phyloP scores from a whole-genome alignment of 768 basidiomycete genomes.

The Tricholoma bakamatsutake region DNA sequence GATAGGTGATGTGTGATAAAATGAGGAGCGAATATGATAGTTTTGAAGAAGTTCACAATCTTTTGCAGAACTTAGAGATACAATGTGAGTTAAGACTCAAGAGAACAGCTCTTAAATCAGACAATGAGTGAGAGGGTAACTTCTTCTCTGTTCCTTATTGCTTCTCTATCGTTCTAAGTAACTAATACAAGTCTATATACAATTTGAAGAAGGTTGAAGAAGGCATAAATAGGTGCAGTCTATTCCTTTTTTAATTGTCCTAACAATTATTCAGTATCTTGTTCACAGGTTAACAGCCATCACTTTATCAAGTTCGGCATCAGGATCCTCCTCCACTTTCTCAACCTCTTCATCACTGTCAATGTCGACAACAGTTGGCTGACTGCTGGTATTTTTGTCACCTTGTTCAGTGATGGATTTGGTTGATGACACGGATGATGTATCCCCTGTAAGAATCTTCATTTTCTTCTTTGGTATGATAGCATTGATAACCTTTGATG shows the following conservation, averaged over 20 bases:
- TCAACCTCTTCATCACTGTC: background rate
- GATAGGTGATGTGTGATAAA: too few relatives aligned
- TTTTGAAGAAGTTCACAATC: too few relatives aligned
- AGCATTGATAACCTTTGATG: background rate
- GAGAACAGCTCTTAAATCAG: too few relatives aligned
- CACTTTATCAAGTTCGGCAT: background rate
- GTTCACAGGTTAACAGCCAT: background rate
- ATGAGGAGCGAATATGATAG: too few relatives aligned
- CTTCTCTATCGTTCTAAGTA: too few relatives aligned
- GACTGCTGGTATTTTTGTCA: background rate
- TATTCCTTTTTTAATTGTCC: background rate
- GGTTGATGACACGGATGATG: background rate
- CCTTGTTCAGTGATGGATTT: background rate
- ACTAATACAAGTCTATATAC: too few relatives aligned
- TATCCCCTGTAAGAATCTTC: background rate
- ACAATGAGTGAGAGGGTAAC: too few relatives aligned
- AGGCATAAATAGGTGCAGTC: background rate
- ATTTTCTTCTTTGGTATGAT: conserved; percentile 1
- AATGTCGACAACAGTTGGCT: background rate
- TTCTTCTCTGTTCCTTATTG: too few relatives aligned
- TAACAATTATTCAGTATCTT: background rate
- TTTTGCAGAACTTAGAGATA: too few relatives aligned
- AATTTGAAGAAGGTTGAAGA: background rate
- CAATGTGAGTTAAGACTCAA: too few relatives aligned
- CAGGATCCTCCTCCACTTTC: background rate